Conservation (phyloP, 1,284 basidiomycete species). For the Mycocalia duriaeana region DNA sequence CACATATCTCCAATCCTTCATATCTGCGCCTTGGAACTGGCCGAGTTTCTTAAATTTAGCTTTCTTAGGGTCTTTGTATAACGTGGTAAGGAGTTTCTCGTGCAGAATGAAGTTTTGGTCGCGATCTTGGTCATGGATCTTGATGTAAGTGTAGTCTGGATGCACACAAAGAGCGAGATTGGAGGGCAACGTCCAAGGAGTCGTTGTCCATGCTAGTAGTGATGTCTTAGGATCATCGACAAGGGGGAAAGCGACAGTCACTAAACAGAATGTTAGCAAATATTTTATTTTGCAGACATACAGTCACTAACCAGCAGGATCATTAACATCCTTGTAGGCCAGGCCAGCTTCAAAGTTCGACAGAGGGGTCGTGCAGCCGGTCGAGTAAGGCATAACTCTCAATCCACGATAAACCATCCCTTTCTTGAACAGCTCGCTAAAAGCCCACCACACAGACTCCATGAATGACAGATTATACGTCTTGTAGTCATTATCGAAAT, state of each 20-base stretch:
- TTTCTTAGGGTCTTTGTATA: slow-evolving; percentile 98
- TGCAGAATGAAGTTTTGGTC: slow-evolving; percentile 91
- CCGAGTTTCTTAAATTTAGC: slow-evolving; percentile 93
- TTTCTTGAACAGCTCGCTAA: slow-evolving; percentile 88
- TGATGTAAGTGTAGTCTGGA: slow-evolving; percentile 94
- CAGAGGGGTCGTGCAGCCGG: slow-evolving; percentile 91
- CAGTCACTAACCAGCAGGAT: slow-evolving; percentile 74
- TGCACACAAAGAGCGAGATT: slow-evolving; percentile 96
- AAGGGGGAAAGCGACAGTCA: slow-evolving; percentile 91
- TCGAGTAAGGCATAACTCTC: slow-evolving; percentile 98
- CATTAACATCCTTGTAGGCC: slow-evolving; percentile 91
- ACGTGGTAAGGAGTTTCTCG: slow-evolving; percentile 80
- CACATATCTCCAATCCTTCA: slow-evolving; percentile 96
- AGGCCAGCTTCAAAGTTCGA: slow-evolving; percentile 97
- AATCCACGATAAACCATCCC: slow-evolving; percentile 92
- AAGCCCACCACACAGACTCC: slow-evolving; percentile 99
- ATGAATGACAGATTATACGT: slow-evolving; percentile 92
- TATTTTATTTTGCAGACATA: too few species aligned
- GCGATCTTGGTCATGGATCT: slow-evolving; percentile 90
- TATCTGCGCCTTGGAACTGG: slow-evolving; percentile 83
- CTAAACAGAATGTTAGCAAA: slow-evolving; percentile 27
- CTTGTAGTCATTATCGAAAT: slow-evolving; percentile 99
- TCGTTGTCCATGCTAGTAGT: slow-evolving; percentile 97
- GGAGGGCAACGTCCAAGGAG: slow-evolving; percentile 97
- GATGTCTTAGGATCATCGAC: slow-evolving; percentile 90